Percentiles rank a stretch among this genome's conserved stretches.
These are phyloP conservation scores for Takashimella koratensis DNA, from an alignment of 1,284 basidiomycete genomes.

Conservation along the genomic window DNA sequence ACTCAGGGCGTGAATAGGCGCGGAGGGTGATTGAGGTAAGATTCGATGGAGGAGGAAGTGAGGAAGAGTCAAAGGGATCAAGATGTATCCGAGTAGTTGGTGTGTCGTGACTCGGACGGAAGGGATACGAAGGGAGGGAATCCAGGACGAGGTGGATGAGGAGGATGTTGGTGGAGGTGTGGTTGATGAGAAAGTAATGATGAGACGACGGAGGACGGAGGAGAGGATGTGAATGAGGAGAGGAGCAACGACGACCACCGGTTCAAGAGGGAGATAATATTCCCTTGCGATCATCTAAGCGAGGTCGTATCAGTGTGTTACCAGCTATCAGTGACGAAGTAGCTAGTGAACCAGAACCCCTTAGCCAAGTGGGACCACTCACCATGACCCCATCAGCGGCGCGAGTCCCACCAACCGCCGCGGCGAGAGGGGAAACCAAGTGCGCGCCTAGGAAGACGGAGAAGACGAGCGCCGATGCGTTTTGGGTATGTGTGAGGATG, in stretches of 20 bases:
- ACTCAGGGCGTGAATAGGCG: conserved; percentile 30
- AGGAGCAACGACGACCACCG: conserved; percentile 33
- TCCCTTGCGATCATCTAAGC: conserved; percentile 38
- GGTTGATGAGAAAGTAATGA: conserved; percentile 15
- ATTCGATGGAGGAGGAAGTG: conserved; percentile 34
- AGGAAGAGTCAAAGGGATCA: conserved; percentile 31
- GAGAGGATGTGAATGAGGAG: conserved; percentile 33
- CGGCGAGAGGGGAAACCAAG: conserved; percentile 39
- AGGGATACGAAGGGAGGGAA: background rate
- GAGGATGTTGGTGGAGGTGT: too few relatives aligned
- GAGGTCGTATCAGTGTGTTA: too few relatives aligned
- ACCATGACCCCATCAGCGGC: conserved; percentile 41
- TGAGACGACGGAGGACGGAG: conserved; percentile 23
- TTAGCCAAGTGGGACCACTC: too few relatives aligned
- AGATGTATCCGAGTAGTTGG: conserved; percentile 25
- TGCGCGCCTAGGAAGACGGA: conserved; percentile 40
- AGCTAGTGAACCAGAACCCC: too few relatives aligned
- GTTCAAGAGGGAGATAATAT: conserved; percentile 40
- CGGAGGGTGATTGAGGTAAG: conserved; percentile 22
- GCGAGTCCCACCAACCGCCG: conserved; percentile 29
- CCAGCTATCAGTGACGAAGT: too few relatives aligned
- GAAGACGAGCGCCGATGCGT: conserved; percentile 41
- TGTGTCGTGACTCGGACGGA: conserved; percentile 10
- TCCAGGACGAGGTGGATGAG: too few relatives aligned
- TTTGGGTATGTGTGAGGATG: conserved; percentile 39